Percentiles rank a stretch among this genome's conserved stretches.
phyloP scores from a whole-genome alignment of 768 basidiomycete species.

The Leccinum arenicola region DNA sequence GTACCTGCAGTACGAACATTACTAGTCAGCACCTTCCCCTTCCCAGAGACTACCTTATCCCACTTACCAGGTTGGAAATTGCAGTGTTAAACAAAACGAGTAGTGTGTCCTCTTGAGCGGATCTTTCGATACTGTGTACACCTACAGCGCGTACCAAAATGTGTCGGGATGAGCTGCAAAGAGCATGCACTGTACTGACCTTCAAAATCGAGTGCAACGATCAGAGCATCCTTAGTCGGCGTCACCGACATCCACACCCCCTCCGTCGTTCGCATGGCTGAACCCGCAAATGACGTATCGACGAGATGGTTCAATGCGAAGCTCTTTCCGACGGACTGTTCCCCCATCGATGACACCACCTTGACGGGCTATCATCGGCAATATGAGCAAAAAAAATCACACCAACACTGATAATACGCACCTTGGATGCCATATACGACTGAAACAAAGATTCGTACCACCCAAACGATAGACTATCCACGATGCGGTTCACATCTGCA shows the following conservation, averaged over 20 bases:
- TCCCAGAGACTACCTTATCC: constrained; percentile 17
- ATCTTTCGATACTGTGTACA: constrained; percentile 62
- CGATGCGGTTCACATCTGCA: constrained; percentile 55
- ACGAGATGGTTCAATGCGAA: constrained; percentile 58
- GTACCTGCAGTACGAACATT: constrained; percentile 37
- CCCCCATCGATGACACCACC: constrained; percentile 68
- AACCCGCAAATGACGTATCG: constrained; percentile 65
- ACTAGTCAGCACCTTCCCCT: neutral
- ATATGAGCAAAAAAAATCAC: neutral
- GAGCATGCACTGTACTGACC: constrained; percentile 29
- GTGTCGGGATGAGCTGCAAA: neutral
- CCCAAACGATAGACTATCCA: constrained; percentile 53
- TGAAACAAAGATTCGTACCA: constrained; percentile 67
- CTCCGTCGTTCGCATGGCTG: constrained; percentile 65
- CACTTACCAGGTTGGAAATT: constrained; percentile 57
- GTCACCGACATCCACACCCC: constrained; percentile 70
- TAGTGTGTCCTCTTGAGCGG: constrained; percentile 60
- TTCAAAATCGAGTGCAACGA: constrained; percentile 66
- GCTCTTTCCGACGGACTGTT: constrained; percentile 64
- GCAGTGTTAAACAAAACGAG: constrained; percentile 65
- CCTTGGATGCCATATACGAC: constrained; percentile 60
- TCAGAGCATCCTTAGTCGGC: constrained; percentile 49
- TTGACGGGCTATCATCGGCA: constrained; percentile 45
- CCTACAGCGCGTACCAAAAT: constrained; percentile 27
- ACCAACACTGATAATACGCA: constrained; percentile 3